Percentiles rank a stretch among this genome's conserved stretches.
Evolutionary conservation across 768 basidiomycete genomes (phyloP).

Genomic region (Gautieria morchelliformis): DNA sequence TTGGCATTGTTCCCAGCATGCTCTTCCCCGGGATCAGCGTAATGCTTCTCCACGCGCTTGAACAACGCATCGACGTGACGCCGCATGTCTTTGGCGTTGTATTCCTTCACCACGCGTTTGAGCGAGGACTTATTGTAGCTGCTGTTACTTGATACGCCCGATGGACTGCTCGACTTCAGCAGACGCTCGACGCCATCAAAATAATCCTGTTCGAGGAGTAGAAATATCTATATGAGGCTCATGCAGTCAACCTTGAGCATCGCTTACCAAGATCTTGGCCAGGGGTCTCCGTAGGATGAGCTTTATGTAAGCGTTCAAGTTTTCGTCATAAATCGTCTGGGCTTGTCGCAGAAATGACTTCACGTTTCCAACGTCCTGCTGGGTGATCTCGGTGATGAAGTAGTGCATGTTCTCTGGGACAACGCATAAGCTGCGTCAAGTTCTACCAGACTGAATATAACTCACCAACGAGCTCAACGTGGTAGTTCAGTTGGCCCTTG

Average conservation of each 20-base stretch:
- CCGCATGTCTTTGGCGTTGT: constrained; percentile 78
- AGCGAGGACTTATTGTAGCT: constrained; percentile 67
- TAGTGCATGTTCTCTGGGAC: constrained; percentile 89
- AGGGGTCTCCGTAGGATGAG: constrained; percentile 82
- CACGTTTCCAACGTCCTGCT: constrained; percentile 56
- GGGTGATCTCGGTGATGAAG: constrained; percentile 75
- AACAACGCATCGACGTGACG: constrained; percentile 80
- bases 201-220: constrained; percentile 55
- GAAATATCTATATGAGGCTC: neutral
- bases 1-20: constrained; percentile 20
- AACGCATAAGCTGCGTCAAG: constrained; percentile 3
- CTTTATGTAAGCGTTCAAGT: constrained; percentile 76
- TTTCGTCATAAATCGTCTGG: constrained; percentile 82
- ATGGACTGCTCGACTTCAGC: constrained; percentile 66
- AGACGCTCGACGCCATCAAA: constrained; percentile 90
- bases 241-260: neutral
- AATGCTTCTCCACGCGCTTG: constrained; percentile 94
- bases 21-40: constrained; percentile 53
- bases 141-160: constrained; percentile 65
- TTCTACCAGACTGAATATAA: neutral
- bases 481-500: constrained; percentile 94
- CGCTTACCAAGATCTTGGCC: constrained; percentile 71
- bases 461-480: constrained; percentile 90
- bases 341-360: constrained; percentile 59
- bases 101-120: constrained; percentile 83